phyloP scores from a whole-genome alignment of 352 stramenopile genomes.

The Vaucheria bursata region DNA sequence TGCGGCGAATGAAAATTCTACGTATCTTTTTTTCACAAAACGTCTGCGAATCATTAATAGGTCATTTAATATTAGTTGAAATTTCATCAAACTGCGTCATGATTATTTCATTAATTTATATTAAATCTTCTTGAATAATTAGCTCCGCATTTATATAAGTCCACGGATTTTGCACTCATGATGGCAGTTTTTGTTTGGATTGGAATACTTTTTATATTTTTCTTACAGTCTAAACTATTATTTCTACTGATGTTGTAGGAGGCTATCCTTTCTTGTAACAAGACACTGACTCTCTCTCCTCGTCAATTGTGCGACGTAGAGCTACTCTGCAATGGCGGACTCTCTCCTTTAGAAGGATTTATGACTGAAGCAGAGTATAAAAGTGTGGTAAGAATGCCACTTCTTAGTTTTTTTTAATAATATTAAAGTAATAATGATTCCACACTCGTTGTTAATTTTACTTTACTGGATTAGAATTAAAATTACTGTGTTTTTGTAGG shows the following conservation, averaged over 20 bases:
- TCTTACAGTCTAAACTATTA: not conserved
- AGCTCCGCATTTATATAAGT: not conserved
- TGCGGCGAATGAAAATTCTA: not conserved
- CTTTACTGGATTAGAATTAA: not conserved
- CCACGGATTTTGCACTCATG: not conserved
- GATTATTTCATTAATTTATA: not conserved
- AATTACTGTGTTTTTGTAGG: not conserved
- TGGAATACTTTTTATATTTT: not conserved
- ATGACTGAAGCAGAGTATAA: constrained; percentile 67
- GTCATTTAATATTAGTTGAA: not conserved
- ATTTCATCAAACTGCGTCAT: not conserved
- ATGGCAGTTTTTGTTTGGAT: not conserved
- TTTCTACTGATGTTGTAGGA: too few relatives aligned
- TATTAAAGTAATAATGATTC: not conserved
- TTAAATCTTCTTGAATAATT: not conserved
- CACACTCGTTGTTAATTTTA: not conserved
- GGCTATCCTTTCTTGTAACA: constrained; percentile 19
- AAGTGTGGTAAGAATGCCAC: constrained; percentile 14
- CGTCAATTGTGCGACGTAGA: constrained; percentile 79
- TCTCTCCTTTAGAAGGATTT: constrained; percentile 73
- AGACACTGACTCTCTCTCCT: constrained; percentile 52
- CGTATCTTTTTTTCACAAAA: not conserved
- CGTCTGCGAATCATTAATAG: not conserved
- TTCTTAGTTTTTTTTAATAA: not conserved
- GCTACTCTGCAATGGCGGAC: constrained; percentile 77